Percentiles rank a stretch among this genome's conserved stretches.
phyloP scores from a whole-genome alignment of 2,329 filamentous ascomycete genomes.

The Aspergillaceae sp. region DNA sequence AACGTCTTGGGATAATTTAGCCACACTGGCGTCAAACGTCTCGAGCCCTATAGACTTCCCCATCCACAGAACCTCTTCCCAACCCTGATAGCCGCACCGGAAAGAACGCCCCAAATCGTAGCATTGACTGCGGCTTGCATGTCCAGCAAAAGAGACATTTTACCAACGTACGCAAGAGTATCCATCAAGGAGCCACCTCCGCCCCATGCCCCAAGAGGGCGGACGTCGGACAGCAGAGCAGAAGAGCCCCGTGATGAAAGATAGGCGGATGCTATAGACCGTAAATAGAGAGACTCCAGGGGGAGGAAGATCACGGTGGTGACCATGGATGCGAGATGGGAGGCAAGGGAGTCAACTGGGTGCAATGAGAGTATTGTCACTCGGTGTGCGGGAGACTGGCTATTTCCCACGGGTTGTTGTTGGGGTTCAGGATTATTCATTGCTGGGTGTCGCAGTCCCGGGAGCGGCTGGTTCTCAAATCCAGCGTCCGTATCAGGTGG shows the following conservation, averaged over 20 bases:
- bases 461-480: constrained; percentile 8
- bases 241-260: constrained; percentile 19
- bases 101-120: constrained; percentile 30
- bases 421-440: constrained; percentile 9
- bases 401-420: constrained; percentile 6
- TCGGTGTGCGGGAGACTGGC: constrained; percentile 21
- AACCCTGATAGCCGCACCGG: constrained; percentile 29
- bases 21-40: too few species aligned
- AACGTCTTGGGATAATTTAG: too few species aligned
- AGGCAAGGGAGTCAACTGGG: constrained; percentile 35
- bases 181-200: constrained; percentile 25
- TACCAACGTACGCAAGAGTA: constrained; percentile 27
- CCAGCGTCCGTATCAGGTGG: constrained; percentile 7
- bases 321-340: constrained; percentile 31
- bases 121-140: constrained; percentile 30
- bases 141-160: constrained; percentile 29
- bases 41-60: constrained; percentile 20
- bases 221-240: constrained; percentile 21
- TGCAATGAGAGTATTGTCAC: constrained; percentile 37
- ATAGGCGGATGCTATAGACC: constrained; percentile 31
- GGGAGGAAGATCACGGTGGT: constrained; percentile 33
- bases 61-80: constrained; percentile 34
- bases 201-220: constrained; percentile 24
- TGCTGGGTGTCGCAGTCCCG: constrained; percentile 10
- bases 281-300: constrained; percentile 33